phyloP scores from a whole-genome alignment of 352 stramenopile species.

The Blastocystis sp. region DNA sequence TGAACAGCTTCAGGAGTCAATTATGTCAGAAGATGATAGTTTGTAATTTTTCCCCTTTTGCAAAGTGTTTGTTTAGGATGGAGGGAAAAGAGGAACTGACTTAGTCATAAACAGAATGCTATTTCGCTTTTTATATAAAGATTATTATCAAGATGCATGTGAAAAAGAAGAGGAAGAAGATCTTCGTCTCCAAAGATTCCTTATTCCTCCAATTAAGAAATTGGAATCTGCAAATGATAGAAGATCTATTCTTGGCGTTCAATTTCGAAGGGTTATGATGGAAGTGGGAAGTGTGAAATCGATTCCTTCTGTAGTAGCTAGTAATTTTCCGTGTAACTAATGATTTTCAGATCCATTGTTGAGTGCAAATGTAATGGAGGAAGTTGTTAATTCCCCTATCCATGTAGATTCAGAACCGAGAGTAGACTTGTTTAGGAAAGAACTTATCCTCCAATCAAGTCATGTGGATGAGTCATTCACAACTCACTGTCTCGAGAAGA shows the following conservation, averaged over 20 bases:
- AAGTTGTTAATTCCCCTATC: no score
- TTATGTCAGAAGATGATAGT: constrained; percentile 12
- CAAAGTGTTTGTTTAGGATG: constrained; percentile 43
- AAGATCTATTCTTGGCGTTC: not conserved
- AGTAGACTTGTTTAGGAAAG: no score
- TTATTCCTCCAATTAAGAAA: not conserved
- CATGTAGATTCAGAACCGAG: no score
- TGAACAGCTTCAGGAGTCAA: not conserved
- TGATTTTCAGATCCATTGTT: no score
- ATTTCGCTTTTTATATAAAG: not conserved
- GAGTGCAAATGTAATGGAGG: no score
- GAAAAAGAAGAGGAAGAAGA: constrained; percentile 21
- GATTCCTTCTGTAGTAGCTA: not conserved
- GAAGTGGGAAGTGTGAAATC: not conserved
- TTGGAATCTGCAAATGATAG: not conserved
- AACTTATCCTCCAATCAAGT: no score
- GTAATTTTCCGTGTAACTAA: not conserved
- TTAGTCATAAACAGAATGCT: not conserved
- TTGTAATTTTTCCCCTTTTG: constrained; percentile 50
- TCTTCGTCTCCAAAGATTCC: not conserved
- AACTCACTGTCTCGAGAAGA: no score
- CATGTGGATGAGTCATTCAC: no score
- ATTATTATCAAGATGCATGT: constrained; percentile 26
- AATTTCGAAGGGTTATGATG: not conserved
- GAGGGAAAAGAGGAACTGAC: constrained; percentile 10